Base-by-base conservation (phyloP, 345 rosid genomes). In the Turnera subulata region DNA sequence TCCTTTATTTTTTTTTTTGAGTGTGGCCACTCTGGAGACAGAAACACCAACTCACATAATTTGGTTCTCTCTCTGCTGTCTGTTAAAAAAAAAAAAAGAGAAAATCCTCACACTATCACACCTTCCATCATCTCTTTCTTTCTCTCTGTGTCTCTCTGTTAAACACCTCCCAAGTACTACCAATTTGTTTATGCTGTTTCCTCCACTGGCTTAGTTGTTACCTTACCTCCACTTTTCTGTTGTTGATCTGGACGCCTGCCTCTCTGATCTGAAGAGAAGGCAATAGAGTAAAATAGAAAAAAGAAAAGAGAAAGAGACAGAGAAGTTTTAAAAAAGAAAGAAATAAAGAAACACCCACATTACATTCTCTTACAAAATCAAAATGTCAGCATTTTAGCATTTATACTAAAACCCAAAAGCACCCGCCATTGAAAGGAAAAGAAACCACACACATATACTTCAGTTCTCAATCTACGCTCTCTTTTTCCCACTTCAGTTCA, bases 381-480 rank as follows among this genome's bases (percentile, higher is more conserved):
- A 4, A 55, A 75, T 78, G 84, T 66, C 72, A 67, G 43, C 57
- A 67, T 26, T 76, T 71, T 69, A 71, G 75, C 69, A 18, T 42
- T 46, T 35, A 16, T 8, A 29, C 8, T 51, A 5, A 46, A 19
- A 50, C 18, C 52, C 23, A 32, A 32, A 4, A 39, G 21, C 46
- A 12, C 40, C 40, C 8, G 8, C 13, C 8, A 25, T 59, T 26
- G 11, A 39, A 25, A 10, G 16, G 15, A 42, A 26, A 25, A 14
- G 33, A 17, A 17, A 22, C 17, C 19, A 32, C 35, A 10, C 24
- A 26, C 35, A 3, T 4, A 4, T 29, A 3, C 35, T 29, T 3
- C 35, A 3, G 35, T 8, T 29, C 35, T 29, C 35, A 8, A 29
- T 29, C 35, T 29, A 8, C 35, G 8, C 23, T 35, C 43, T 26